These are phyloP conservation scores for Auricularia sp. DNA, from an alignment of 768 basidiomycete species.

Conservation along the genomic window DNA sequence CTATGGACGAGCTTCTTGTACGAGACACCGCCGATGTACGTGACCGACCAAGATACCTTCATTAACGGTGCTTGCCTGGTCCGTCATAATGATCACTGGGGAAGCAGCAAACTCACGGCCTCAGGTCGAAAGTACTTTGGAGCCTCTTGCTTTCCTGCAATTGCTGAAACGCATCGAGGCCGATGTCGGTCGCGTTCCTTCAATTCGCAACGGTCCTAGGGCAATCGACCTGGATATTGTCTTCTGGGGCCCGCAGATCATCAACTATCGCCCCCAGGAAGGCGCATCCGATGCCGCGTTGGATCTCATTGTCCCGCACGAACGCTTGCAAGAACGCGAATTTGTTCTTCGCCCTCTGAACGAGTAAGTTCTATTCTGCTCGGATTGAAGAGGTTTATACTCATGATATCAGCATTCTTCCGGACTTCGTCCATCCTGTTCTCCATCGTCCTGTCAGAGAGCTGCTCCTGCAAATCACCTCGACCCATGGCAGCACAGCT, in stretches of 20 bases:
- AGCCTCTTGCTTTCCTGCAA: conserved; percentile 45
- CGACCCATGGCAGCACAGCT: conserved; percentile 26
- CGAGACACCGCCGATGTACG: conserved; percentile 93
- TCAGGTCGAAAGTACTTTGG: conserved; percentile 68
- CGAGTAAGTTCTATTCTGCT: conserved; percentile 49
- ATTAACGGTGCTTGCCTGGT: conserved; percentile 89
- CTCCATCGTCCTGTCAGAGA: conserved; percentile 34
- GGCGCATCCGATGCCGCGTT: conserved; percentile 37
- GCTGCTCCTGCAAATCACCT: conserved; percentile 33
- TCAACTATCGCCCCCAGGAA: conserved; percentile 35
- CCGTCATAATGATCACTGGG: not conserved
- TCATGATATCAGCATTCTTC: conserved; percentile 57
- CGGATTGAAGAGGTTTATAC: not conserved
- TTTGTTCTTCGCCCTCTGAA: conserved; percentile 82
- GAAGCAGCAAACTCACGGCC: not conserved
- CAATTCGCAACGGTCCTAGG: conserved; percentile 77
- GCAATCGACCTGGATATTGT: conserved; percentile 85
- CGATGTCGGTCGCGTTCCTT: conserved; percentile 65
- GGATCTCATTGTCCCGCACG: conserved; percentile 80
- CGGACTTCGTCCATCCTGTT: conserved; percentile 57
- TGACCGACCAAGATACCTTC: conserved; percentile 79
- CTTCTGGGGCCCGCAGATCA: conserved; percentile 50
- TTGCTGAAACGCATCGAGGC: conserved; percentile 66
- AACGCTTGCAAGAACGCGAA: conserved; percentile 69
- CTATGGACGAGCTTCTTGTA: conserved; percentile 84